Evolutionary conservation across 2,329 filamentous ascomycete genomes (phyloP), one percentile per base, ranked within the genome.

Genomic region (Ophiocordyceps camponoti-rufipedis): DNA sequence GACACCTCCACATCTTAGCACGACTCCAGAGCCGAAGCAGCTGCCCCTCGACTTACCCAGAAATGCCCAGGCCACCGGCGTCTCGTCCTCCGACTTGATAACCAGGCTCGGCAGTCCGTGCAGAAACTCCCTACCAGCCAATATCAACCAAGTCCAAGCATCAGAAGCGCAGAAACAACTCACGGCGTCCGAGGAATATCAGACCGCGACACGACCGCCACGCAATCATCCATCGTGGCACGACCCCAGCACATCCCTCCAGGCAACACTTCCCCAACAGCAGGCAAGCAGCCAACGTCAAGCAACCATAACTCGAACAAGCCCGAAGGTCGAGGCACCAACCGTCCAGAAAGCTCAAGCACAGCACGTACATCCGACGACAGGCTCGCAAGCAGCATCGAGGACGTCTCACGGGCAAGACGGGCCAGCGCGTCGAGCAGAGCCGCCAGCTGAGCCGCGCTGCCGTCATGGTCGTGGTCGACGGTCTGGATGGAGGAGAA

Each of bases 31-130:
- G 33, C 23, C 23, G 23, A 23, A 23, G 23, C 3, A 23, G 23
- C 23, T 23, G 23, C 5, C 23, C 5, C 23, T 23, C 9, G 3
- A 43, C 51, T 29, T 46, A 66, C 69, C 67, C 5, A 75, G 55
- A 44, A 85, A 82, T 0, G 70, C 72, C 81, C 81, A 85, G 0
- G 78, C 75, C 5, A 84, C 61, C 0, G 71, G 67, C 1, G 61
- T 68, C 1, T 64, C 67, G 16, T 71, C 65, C 1, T 58, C 54
- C 0, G 64, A 55, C 45, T 69, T 67, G 18, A 78, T 59, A 1
- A 66, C 62, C 35, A 66, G 56, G 49, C 65, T 74, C 2, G 70
- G 71, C 40, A 72, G 61, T 19, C 56, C 55, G 47, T 61, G 52
- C 28, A 72, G 56, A 12, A 61, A 70, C 10, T 64, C 58, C 49